Percentiles rank a stretch among this genome's conserved stretches.
Evolutionary conservation across 352 stramenopile genomes (phyloP).

Genomic region (Pythium apleroticum): DNA sequence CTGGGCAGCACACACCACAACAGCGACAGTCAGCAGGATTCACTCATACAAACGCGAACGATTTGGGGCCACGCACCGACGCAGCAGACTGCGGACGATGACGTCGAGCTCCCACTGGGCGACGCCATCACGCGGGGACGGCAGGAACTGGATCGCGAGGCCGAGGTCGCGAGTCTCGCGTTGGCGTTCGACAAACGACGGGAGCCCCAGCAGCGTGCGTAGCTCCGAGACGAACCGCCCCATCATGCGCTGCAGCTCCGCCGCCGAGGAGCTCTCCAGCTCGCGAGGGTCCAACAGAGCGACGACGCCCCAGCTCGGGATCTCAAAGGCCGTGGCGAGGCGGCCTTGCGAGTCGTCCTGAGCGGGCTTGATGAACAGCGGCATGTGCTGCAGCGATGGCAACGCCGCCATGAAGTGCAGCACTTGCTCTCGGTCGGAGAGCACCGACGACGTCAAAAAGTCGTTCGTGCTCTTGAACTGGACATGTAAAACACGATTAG

Average conservation of each 20-base stretch:
- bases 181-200: constrained; percentile 43
- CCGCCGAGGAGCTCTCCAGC: constrained; percentile 15
- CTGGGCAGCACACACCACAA: constrained; percentile 26
- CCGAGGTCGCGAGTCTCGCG: background rate
- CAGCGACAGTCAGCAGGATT: constrained; percentile 1
- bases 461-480: constrained; percentile 84
- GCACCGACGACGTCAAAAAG: constrained; percentile 60
- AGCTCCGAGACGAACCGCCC: constrained; percentile 67
- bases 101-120: constrained; percentile 76
- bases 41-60: background rate
- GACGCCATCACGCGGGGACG: constrained; percentile 50
- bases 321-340: constrained; percentile 60
- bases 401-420: constrained; percentile 79
- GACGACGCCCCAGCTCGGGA: constrained; percentile 68
- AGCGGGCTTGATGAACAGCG: constrained; percentile 49
- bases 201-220: constrained; percentile 58
- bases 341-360: background rate
- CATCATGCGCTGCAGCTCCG: constrained; percentile 59
- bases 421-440: constrained; percentile 72
- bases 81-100: constrained; percentile 45
- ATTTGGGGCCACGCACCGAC: constrained; percentile 36
- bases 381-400: constrained; percentile 43
- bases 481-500: background rate
- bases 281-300: constrained; percentile 47
- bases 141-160: constrained; percentile 36